These are phyloP conservation scores for Cyberlindnera galapagoensis DNA, from an alignment of 805 yeast species.

Conservation along the genomic window DNA sequence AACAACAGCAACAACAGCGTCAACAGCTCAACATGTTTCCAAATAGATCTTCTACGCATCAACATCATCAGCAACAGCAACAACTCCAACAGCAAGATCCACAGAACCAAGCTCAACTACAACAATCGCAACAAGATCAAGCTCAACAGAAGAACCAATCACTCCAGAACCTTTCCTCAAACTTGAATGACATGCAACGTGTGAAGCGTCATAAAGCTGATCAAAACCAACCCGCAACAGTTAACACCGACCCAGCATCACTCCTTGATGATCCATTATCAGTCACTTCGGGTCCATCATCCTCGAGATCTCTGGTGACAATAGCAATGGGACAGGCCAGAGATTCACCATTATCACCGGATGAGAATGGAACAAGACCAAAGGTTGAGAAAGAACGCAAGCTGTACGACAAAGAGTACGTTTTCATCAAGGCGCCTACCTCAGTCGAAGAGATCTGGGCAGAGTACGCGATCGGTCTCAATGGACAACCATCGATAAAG, in stretches of 20 bases:
- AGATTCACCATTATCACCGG: slow-evolving; percentile 1
- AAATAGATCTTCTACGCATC: not conserved
- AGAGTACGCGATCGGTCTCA: slow-evolving; percentile 46
- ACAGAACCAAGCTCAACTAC: slow-evolving; percentile 4
- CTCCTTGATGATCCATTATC: slow-evolving; percentile 17
- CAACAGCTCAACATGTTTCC: slow-evolving; percentile 3
- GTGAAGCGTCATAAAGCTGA: slow-evolving; percentile 16
- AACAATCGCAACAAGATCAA: slow-evolving; percentile 5
- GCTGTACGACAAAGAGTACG: slow-evolving; percentile 27
- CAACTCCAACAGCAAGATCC: slow-evolving; percentile 6
- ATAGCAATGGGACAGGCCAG: slow-evolving; percentile 8
- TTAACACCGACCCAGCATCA: slow-evolving; percentile 13
- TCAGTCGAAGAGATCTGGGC: slow-evolving; percentile 49
- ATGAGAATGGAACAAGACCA: not conserved
- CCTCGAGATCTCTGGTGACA: slow-evolving; percentile 10
- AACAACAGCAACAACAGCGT: slow-evolving; percentile 7
- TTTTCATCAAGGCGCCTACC: slow-evolving; percentile 37
- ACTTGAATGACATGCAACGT: not conserved
- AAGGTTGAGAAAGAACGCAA: slow-evolving; percentile 23
- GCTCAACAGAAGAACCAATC: slow-evolving; percentile 5
- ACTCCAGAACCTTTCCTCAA: slow-evolving; percentile 1
- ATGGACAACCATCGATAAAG: slow-evolving; percentile 46
- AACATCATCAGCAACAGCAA: slow-evolving; percentile 2
- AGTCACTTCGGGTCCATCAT: slow-evolving; percentile 5
- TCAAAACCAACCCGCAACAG: slow-evolving; percentile 1